phyloP scores from a whole-genome alignment of 495 filamentous ascomycete genomes.

The Daldinia concentrica region DNA sequence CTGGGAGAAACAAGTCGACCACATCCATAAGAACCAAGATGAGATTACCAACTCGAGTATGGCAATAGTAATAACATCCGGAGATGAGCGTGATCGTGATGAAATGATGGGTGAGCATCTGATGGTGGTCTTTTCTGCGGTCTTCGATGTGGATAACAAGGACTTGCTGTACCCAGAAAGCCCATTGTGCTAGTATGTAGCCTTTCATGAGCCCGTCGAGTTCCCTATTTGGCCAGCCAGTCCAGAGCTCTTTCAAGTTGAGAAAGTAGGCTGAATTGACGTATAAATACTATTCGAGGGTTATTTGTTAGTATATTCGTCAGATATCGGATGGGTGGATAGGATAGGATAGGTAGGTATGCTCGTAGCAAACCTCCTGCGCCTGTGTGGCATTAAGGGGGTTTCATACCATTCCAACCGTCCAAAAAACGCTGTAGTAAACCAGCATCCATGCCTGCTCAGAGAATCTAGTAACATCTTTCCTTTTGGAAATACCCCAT shows the following conservation, averaged over 20 bases:
- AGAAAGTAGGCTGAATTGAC: conserved; percentile 79
- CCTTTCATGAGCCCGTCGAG: conserved; percentile 79
- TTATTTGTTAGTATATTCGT: conserved; percentile 35
- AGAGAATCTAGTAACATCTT: conserved; percentile 80
- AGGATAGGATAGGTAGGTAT: neutral
- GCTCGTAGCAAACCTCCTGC: neutral
- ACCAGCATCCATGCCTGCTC: conserved; percentile 92
- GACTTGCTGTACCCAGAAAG: conserved; percentile 95
- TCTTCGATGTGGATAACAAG: conserved; percentile 94
- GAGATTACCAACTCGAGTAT: conserved; percentile 86
- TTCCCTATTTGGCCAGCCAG: conserved; percentile 79
- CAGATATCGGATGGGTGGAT: neutral
- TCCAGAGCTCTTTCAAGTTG: conserved; percentile 82
- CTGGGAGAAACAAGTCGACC: conserved; percentile 86
- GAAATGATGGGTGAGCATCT: conserved; percentile 96
- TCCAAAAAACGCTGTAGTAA: conserved; percentile 83
- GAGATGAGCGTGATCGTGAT: conserved; percentile 84
- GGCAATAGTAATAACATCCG: conserved; percentile 81
- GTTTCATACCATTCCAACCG: conserved; percentile 79
- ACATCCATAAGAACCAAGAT: conserved; percentile 94
- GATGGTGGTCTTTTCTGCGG: conserved; percentile 89
- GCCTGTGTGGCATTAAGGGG: neutral
- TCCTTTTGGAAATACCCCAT: conserved; percentile 74
- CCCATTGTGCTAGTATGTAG: conserved; percentile 90
- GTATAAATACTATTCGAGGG: conserved; percentile 74